Evolutionary conservation across 2,329 filamentous ascomycete genomes (phyloP), one percentile per base, ranked within the genome.

Genomic region (Leptographium lundbergii): DNA sequence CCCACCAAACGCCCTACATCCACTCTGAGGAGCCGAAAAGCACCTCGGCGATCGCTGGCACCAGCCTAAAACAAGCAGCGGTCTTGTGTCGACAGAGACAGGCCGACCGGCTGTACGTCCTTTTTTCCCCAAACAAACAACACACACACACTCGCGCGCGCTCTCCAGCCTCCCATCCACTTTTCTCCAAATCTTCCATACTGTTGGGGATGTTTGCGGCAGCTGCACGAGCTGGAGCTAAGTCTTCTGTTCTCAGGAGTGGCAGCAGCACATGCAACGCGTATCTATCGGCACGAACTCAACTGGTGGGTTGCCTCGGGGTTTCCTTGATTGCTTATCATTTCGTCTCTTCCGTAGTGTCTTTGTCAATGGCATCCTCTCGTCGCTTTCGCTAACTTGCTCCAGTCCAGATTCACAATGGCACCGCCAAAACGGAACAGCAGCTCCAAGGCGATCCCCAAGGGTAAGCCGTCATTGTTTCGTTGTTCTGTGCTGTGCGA

Each of bases 391-490:
- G 1, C 45, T 39, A 25, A 32, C 45, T 24, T 13, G 1, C 11
- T 32, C 9, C 9, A 64, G 63, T 56, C 62, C 56, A 42, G 58
- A 58, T 55, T 68, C 65, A 65, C 66, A 70, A 84, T 85, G 81
- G 77, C 81, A 53, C 73, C 77, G 57, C 71, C 76, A 65, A 76
- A 72, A 69, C 73, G 81, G 69, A 79, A 75, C 70, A 83, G 75
- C 68, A 84, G 81, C 74, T 81, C 81, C 53, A 63, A 62, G 60
- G 42, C 62, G 22, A 29, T 64, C 19, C 61, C 63, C 50, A 61
- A 63, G 58, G 63, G 63, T 64, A 29, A 24, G 61, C 14, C 11
- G 7, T 62, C 71, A 82, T 58, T 78, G 80, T 59, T 67, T 72
- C 66, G 77, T 79, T 82, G 69, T n/a, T 61, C 71, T 64, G 42